A percentile compares a stretch with the other conserved stretches of the same genome.
phyloP scores from a whole-genome alignment of 169 alveolate genomes.

The Plasmodium berghei region DNA sequence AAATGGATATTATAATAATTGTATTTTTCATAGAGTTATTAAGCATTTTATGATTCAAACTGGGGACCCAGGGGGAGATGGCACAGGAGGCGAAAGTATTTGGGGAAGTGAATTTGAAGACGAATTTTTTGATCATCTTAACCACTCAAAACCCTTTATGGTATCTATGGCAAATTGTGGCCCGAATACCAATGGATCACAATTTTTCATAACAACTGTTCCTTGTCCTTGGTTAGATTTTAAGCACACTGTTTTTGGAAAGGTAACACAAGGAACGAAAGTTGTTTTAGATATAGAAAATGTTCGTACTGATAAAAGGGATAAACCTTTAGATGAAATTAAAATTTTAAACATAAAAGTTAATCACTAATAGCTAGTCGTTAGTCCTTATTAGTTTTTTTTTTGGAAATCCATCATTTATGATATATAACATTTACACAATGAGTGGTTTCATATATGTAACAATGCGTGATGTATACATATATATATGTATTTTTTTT shows the following conservation, averaged over 20 bases:
- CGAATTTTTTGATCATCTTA: conserved; percentile 94
- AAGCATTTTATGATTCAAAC: conserved; percentile 98
- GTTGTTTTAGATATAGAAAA: conserved; percentile 94
- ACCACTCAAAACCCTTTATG: conserved; percentile 95
- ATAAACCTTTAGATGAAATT: conserved; percentile 84
- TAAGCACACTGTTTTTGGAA: conserved; percentile 98
- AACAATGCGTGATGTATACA: neutral
- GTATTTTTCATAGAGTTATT: conserved; percentile 91
- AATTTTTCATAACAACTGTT: conserved; percentile 98
- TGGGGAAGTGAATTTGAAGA: conserved; percentile 96
- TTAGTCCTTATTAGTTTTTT: neutral
- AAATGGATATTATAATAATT: conserved; percentile 93
- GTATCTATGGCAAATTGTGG: conserved; percentile 99
- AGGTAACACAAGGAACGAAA: conserved; percentile 95
- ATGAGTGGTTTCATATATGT: neutral
- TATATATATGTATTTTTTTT: neutral
- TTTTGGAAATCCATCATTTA: conserved; percentile 6
- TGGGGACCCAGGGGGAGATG: conserved; percentile 99
- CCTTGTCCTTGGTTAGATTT: conserved; percentile 98
- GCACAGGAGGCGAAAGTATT: conserved; percentile 95
- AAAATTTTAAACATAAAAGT: conserved; percentile 81
- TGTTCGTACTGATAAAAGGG: conserved; percentile 86
- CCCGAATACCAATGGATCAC: conserved; percentile 98
- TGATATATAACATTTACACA: neutral
- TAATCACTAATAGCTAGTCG: conserved; percentile 4